Conservation (phyloP, 768 basidiomycete genomes). For the Mycena albidolilacea region DNA sequence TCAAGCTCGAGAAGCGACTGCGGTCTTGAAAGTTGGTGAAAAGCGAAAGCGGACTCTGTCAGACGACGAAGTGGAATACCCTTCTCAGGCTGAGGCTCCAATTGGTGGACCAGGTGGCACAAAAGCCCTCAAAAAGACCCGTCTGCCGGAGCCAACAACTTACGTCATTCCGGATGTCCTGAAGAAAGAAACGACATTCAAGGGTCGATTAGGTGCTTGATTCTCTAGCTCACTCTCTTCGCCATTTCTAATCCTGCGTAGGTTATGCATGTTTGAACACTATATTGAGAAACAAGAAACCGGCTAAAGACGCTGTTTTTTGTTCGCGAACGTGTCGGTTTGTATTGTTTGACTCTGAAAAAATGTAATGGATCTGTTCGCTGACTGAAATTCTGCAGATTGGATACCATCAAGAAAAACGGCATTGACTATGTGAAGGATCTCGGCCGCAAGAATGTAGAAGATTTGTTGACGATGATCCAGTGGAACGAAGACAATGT, state of each 20-base stretch:
- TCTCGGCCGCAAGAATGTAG: conserved; percentile 80
- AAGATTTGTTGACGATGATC: conserved; percentile 81
- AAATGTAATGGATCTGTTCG: background rate
- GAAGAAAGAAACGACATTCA: conserved; percentile 76
- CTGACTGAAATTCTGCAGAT: conserved; percentile 54
- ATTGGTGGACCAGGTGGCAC: background rate
- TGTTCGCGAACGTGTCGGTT: conserved; percentile 81
- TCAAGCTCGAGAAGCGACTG: background rate
- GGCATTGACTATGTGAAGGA: conserved; percentile 89
- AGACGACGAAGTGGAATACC: background rate
- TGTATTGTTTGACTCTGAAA: conserved; percentile 23
- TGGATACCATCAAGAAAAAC: conserved; percentile 84
- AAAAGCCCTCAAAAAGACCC: background rate
- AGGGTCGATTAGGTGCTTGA: conserved; percentile 69
- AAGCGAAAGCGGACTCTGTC: conserved; percentile 18
- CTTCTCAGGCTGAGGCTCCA: background rate
- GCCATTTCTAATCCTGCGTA: conserved; percentile 34
- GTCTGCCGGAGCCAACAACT: conserved; percentile 50
- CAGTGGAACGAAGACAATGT: conserved; percentile 94
- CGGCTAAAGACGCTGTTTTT: conserved; percentile 76
- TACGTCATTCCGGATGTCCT: conserved; percentile 84
- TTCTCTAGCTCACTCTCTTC: background rate
- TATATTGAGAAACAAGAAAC: conserved; percentile 79
- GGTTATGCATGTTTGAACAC: conserved; percentile 92
- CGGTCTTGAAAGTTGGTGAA: background rate